Evolutionary conservation across 768 basidiomycete genomes (phyloP), one percentile per base, ranked within the genome.

Genomic region (Plicaturopsis crispa): DNA sequence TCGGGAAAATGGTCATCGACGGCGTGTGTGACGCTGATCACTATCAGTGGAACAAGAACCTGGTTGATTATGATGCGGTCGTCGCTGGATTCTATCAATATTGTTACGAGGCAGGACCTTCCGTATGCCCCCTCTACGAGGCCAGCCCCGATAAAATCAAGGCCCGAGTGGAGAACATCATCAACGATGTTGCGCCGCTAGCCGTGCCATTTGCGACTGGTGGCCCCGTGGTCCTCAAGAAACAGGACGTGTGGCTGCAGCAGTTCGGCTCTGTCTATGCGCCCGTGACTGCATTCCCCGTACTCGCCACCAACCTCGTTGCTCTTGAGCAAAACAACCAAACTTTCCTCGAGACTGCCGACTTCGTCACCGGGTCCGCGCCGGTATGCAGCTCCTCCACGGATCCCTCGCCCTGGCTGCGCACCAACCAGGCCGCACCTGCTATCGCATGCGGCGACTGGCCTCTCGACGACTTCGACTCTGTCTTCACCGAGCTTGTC

Each of bases 1-100:
- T 60, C 5, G 59, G 46, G 16, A 48, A 55, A 3, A 23, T 60
- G 2, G 44, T 59, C 24, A 48, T 60, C 19, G 59, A 60, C 38
- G 59, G 59, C 26, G 54, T 58, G 4, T 49, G 40, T n/a, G 54
- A 58, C 42, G 36, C 43, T 3, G 32, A 52, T 19, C 49, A 51
- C 46, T 52, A 52, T 42, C 35, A 13, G 5, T 55, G 53, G 52
- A 47, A 39, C 33, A 40, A 47, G 11, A 53, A 51, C 39, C 44
- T 57, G 1, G 13, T 44, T 23, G 51, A 55, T 42, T 51, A 39
- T 3, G 52, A 57, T 21, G 46, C 45, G 17, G 48, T 46, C 21
- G 39, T 53, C 28, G 37, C 34, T 14, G 40, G 39, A 0, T 33
- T 56, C 17, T 40, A 36, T 36, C 31, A 24, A 2, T 45, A 48